Percentiles rank a stretch among this genome's conserved stretches.
Evolutionary conservation across 345 rosid genomes (phyloP).

Genomic region (Eucalyptus sp.): DNA sequence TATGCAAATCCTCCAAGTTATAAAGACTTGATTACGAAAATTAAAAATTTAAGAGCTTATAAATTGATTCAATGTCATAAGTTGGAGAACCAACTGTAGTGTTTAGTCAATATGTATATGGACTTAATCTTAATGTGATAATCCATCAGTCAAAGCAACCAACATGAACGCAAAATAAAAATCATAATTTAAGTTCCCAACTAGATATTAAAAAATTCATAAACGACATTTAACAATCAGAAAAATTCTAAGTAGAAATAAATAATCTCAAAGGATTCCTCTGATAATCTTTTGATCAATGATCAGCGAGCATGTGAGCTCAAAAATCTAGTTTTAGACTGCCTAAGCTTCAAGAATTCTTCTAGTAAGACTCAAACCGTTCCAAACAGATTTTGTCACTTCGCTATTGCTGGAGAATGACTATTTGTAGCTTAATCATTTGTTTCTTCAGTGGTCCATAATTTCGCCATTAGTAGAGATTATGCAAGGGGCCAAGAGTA

Average conservation of each 20-base stretch:
- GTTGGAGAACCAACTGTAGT: not conserved
- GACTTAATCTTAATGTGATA: not conserved
- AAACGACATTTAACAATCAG: not conserved
- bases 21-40: not conserved
- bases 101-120: not conserved
- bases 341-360: not conserved
- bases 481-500: not conserved
- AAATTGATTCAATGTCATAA: not conserved
- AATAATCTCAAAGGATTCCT: not conserved
- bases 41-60: not conserved
- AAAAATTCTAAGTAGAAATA: not conserved
- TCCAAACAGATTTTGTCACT: not conserved
- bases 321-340: too few relatives aligned
- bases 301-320: too few relatives aligned
- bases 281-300: too few relatives aligned
- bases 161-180: not conserved
- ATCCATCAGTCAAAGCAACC: not conserved
- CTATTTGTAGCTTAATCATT: not conserved
- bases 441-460: not conserved
- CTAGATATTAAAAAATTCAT: not conserved
- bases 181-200: not conserved
- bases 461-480: not conserved
- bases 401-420: not conserved
- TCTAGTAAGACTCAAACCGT: not conserved
- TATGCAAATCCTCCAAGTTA: not conserved